Conservation (phyloP, 2,329 filamentous ascomycete genomes). For the Alternaria conjuncta region DNA sequence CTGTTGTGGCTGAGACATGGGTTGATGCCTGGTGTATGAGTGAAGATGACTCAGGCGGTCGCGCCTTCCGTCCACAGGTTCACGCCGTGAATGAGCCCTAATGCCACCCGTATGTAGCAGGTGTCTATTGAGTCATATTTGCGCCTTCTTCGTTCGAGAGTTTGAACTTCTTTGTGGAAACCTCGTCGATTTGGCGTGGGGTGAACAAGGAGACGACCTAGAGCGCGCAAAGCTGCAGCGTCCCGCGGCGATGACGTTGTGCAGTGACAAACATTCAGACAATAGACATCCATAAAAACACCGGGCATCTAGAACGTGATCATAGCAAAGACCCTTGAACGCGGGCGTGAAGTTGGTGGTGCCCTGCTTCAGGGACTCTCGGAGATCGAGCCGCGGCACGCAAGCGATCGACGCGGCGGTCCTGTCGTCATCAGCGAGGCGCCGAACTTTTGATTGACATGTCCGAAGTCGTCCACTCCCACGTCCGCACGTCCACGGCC, state of each 20-base stretch:
- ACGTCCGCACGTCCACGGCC: conserved; percentile 17
- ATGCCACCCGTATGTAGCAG: neutral
- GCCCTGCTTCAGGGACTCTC: neutral
- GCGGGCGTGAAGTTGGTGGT: neutral
- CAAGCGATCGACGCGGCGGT: conserved; percentile 15
- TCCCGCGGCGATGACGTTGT: neutral
- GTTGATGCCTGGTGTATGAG: neutral
- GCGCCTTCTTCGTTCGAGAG: neutral
- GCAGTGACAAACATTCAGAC: neutral
- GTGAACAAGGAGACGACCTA: neutral
- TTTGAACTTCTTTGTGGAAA: neutral
- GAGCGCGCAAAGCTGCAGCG: neutral
- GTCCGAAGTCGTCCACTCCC: conserved; percentile 19
- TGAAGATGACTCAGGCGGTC: conserved; percentile 6
- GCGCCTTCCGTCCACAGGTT: neutral
- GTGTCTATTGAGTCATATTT: neutral
- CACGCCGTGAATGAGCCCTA: neutral
- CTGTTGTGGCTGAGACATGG: neutral
- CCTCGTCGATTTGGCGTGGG: neutral
- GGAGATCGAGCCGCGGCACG: conserved; percentile 23
- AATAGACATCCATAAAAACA: neutral
- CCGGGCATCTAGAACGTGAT: neutral
- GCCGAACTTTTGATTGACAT: conserved; percentile 33
- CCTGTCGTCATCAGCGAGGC: conserved; percentile 40
- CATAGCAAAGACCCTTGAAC: neutral